Evolutionary conservation across 352 stramenopile species (phyloP).

Genomic region (Globisporangium rhizosaccharum): DNA sequence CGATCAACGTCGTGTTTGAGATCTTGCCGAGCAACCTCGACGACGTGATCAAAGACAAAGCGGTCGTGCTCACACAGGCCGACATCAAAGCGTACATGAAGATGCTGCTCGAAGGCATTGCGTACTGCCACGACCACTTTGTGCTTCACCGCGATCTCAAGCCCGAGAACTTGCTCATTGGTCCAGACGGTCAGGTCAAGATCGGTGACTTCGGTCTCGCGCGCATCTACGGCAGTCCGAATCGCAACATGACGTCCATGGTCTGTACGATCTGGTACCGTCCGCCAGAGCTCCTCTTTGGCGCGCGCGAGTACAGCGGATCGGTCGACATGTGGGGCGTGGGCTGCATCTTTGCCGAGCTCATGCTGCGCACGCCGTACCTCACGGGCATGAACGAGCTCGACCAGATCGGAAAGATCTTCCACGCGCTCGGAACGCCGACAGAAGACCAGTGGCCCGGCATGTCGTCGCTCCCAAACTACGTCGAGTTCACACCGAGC

Average conservation of each 20-base stretch:
- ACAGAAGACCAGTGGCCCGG: conserved; percentile 75
- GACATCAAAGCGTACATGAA: conserved; percentile 89
- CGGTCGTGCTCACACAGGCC: conserved; percentile 70
- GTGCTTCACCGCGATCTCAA: conserved; percentile 87
- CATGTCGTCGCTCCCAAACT: conserved; percentile 68
- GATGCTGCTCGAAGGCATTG: conserved; percentile 75
- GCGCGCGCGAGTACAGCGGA: conserved; percentile 76
- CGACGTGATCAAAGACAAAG: conserved; percentile 88
- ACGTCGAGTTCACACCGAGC: conserved; percentile 74
- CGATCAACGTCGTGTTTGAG: conserved; percentile 89
- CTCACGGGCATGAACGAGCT: conserved; percentile 79
- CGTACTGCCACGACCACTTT: conserved; percentile 79
- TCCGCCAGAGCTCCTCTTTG: conserved; percentile 84
- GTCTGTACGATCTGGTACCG: conserved; percentile 89
- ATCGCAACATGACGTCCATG: conserved; percentile 87
- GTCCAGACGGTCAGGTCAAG: conserved; percentile 74
- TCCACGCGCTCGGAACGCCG: conserved; percentile 80
- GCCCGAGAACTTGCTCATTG: conserved; percentile 85
- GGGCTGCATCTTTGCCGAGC: conserved; percentile 84
- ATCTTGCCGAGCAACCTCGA: conserved; percentile 84
- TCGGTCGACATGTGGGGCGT: conserved; percentile 87
- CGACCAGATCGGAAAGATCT: conserved; percentile 86
- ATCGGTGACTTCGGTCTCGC: conserved; percentile 87
- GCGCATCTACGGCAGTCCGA: conserved; percentile 77
- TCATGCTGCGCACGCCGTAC: conserved; percentile 80